These are phyloP conservation scores for Globisporangium okanoganense DNA, from an alignment of 352 stramenopile genomes.

Conservation along the genomic window DNA sequence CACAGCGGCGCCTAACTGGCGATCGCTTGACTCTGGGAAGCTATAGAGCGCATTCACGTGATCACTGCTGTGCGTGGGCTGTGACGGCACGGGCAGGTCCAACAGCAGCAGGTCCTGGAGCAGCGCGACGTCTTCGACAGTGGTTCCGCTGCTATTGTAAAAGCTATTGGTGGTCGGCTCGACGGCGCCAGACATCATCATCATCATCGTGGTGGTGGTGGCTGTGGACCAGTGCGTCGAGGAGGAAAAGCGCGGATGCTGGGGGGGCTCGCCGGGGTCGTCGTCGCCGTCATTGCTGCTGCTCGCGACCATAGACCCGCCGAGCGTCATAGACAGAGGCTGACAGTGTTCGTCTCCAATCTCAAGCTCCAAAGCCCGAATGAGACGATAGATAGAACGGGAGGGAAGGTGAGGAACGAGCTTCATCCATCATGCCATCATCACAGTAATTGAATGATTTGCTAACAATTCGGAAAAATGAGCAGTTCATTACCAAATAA, in stretches of 20 bases:
- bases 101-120: slow-evolving; percentile 13
- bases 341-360: background rate
- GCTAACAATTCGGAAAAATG: too few relatives aligned
- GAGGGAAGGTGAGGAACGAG: background rate
- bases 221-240: background rate
- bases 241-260: background rate
- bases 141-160: background rate
- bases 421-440: background rate
- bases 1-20: background rate
- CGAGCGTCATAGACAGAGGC: background rate
- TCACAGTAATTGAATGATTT: too few relatives aligned
- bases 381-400: too few relatives aligned
- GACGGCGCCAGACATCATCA: background rate
- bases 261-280: slow-evolving; percentile 2
- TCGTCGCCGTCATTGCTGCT: slow-evolving; percentile 6
- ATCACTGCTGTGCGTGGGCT: too few relatives aligned
- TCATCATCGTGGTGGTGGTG: background rate
- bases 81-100: background rate
- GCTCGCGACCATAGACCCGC: slow-evolving; percentile 5
- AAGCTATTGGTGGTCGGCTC: background rate
- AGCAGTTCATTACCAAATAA: too few relatives aligned
- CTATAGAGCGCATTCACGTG: background rate
- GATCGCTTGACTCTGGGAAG: background rate
- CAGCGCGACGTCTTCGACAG: slow-evolving; percentile 12
- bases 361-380: background rate